Evolutionary conservation across 177 flowering plant species (phyloP).

Genomic region (Vitis hybrid): DNA sequence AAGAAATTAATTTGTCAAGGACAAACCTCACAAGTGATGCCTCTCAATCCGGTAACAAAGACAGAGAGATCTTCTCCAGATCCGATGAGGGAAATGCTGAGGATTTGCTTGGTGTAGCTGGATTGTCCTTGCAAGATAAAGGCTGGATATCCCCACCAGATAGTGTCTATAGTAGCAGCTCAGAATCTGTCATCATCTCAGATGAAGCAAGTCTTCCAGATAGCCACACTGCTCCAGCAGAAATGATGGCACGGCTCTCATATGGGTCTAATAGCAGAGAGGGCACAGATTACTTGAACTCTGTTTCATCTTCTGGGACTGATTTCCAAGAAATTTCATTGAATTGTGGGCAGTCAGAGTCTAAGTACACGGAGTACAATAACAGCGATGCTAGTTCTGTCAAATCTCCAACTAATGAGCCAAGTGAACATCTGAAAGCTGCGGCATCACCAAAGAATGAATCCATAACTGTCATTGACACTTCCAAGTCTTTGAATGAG

Average conservation of each 20-base stretch:
- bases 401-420: slow-evolving; percentile 14
- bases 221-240: slow-evolving; percentile 29
- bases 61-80: slow-evolving; percentile 30
- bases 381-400: slow-evolving; percentile 18
- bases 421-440: slow-evolving; percentile 23
- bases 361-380: slow-evolving; percentile 26
- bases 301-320: slow-evolving; percentile 23
- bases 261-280: slow-evolving; percentile 15
- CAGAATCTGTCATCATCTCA: slow-evolving; percentile 42
- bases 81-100: slow-evolving; percentile 27
- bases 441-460: slow-evolving; percentile 19
- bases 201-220: slow-evolving; percentile 45
- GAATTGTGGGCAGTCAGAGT: slow-evolving; percentile 21
- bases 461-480: slow-evolving; percentile 15
- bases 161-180: slow-evolving; percentile 58
- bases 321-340: slow-evolving; percentile 24
- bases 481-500: slow-evolving; percentile 17
- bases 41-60: slow-evolving; percentile 38
- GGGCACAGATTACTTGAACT: slow-evolving; percentile 17
- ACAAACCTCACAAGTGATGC: slow-evolving; percentile 45
- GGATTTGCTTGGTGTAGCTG: slow-evolving; percentile 32
- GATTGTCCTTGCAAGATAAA: slow-evolving; percentile 51
- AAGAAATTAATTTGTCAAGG: slow-evolving; percentile 49
- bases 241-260: slow-evolving; percentile 26
- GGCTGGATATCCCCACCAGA: slow-evolving; percentile 95